Conservation (phyloP, 768 basidiomycete genomes). For the Harrya chromipes region DNA sequence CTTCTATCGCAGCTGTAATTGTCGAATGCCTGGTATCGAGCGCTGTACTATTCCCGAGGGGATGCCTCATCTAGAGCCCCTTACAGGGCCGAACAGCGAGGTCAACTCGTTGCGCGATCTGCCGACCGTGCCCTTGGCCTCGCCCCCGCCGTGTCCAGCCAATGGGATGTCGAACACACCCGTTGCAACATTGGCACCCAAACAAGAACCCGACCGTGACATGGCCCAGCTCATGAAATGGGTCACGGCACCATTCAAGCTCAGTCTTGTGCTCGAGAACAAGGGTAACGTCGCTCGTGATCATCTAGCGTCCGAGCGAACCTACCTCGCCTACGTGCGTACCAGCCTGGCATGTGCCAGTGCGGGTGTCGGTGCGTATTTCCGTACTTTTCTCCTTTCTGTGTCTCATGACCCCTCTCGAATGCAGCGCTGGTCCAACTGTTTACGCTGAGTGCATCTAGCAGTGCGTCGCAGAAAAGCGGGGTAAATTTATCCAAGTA, state of each 20-base stretch:
- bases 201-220: background rate
- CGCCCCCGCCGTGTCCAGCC: background rate
- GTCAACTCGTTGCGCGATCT: slow-evolving; percentile 6
- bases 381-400: background rate
- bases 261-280: slow-evolving; percentile 47
- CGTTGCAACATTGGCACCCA: background rate
- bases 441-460: slow-evolving; percentile 36
- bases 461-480: background rate
- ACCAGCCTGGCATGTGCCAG: slow-evolving; percentile 60
- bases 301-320: slow-evolving; percentile 61
- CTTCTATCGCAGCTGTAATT: background rate
- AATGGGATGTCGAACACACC: background rate
- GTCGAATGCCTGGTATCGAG: slow-evolving; percentile 12
- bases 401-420: background rate
- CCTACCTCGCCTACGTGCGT: slow-evolving; percentile 62
- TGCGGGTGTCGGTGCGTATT: slow-evolving; percentile 53
- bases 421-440: slow-evolving; percentile 50
- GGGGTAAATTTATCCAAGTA: slow-evolving; percentile 23
- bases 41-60: slow-evolving; percentile 7
- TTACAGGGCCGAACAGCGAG: slow-evolving; percentile 12
- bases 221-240: background rate
- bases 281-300: slow-evolving; percentile 62
- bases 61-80: slow-evolving; percentile 24
- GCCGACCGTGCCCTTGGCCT: background rate
- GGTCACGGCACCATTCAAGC: slow-evolving; percentile 8